These are phyloP conservation scores for Trichosanthes cucumerina DNA, from an alignment of 306 rosid genomes.

Conservation along the genomic window DNA sequence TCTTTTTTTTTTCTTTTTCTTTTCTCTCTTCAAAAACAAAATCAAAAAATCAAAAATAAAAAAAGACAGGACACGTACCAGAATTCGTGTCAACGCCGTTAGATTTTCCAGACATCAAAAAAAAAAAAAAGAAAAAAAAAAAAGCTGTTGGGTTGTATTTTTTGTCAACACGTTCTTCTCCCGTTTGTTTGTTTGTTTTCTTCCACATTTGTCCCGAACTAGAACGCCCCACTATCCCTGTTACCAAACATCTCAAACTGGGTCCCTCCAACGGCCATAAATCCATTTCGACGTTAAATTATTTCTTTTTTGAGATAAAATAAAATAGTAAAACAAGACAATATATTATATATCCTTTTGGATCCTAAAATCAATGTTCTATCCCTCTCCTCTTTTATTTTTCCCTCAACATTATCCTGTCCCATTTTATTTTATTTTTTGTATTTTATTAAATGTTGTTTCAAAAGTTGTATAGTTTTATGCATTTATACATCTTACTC, in stretches of 20 bases:
- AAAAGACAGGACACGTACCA: conserved; percentile 18
- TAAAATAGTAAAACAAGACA: neutral
- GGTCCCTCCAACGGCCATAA: neutral
- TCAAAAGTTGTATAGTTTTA: neutral
- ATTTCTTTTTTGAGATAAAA: too few species aligned
- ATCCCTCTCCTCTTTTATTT: neutral
- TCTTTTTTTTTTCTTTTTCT: neutral
- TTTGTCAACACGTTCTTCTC: conserved; percentile 24
- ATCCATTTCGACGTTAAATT: neutral
- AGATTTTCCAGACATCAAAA: conserved; percentile 15
- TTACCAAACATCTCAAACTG: neutral
- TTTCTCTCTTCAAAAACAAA: neutral
- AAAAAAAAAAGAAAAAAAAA: neutral
- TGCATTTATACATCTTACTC: neutral
- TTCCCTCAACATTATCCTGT: neutral
- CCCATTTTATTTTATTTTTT: neutral
- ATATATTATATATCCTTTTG: neutral
- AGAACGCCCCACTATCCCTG: neutral
- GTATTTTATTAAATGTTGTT: neutral
- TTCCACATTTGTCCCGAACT: neutral
- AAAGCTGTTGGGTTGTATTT: conserved; percentile 29
- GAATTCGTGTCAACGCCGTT: conserved; percentile 56
- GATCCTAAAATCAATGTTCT: neutral
- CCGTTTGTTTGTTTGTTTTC: neutral
- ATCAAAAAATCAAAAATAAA: too few species aligned